phyloP scores from a whole-genome alignment of 2,329 filamentous ascomycete species.

The Teratosphaeria zuluensis region DNA sequence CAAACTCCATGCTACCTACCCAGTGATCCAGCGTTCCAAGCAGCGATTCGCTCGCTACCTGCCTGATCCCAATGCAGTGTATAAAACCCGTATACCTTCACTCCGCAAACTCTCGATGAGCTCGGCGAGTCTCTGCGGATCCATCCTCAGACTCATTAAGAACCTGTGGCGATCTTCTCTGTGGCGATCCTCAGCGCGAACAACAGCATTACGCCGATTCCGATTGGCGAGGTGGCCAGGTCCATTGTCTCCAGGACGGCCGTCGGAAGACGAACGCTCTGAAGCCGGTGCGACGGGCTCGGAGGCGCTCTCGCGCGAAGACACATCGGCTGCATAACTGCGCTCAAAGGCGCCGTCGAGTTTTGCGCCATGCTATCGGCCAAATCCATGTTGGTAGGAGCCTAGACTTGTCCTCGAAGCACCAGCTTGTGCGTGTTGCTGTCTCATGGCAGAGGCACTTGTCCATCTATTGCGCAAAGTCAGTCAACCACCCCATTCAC shows the following conservation, averaged over 20 bases:
- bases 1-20: not conserved
- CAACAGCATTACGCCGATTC: not conserved
- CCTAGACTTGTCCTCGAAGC: not conserved
- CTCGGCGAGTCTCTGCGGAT: not conserved
- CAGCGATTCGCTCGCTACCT: not conserved
- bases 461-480: not conserved
- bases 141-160: not conserved
- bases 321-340: not conserved
- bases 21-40: not conserved
- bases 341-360: not conserved
- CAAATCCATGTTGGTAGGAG: not conserved
- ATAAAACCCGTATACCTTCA: not conserved
- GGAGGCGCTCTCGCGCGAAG: not conserved
- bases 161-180: not conserved
- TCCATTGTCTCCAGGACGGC: not conserved
- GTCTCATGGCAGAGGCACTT: not conserved
- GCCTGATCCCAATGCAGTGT: not conserved
- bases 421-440: not conserved
- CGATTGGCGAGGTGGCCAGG: not conserved
- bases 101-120: not conserved
- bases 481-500: not conserved
- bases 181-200: not conserved
- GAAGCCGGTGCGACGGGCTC: not conserved
- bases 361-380: not conserved
- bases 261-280: not conserved